phyloP scores from a whole-genome alignment of 768 basidiomycete genomes.

The Lactarius akahatsu region DNA sequence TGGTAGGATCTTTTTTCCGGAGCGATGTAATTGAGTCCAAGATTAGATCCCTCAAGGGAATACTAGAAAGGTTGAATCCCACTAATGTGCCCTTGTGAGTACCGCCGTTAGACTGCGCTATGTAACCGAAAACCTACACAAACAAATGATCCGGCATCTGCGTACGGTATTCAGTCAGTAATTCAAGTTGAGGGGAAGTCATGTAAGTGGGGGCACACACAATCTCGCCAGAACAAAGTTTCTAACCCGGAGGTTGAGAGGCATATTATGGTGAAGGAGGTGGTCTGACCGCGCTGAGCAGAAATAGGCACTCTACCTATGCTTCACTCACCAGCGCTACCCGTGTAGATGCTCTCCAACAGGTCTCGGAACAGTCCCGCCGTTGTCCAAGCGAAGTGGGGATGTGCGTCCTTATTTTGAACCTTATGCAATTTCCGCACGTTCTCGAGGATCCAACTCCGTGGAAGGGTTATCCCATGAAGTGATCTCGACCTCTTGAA shows the following conservation, averaged over 20 bases:
- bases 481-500: background rate
- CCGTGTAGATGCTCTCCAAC: slow-evolving; percentile 26
- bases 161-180: background rate
- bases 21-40: slow-evolving; percentile 16
- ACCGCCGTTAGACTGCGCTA: background rate
- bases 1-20: slow-evolving; percentile 8
- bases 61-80: slow-evolving; percentile 3
- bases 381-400: background rate
- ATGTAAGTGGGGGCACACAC: slow-evolving; percentile 6
- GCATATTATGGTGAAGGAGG: slow-evolving; percentile 11
- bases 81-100: slow-evolving; percentile 8
- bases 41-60: background rate
- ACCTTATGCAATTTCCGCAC: slow-evolving; percentile 13
- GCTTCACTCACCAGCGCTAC: slow-evolving; percentile 9
- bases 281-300: slow-evolving; percentile 6
- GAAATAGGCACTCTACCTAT: background rate
- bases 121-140: slow-evolving; percentile 8
- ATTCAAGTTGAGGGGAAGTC: background rate
- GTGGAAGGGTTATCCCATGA: slow-evolving; percentile 24
- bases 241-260: slow-evolving; percentile 7
- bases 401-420: slow-evolving; percentile 8
- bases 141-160: slow-evolving; percentile 19
- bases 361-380: slow-evolving; percentile 17
- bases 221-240: slow-evolving; percentile 18
- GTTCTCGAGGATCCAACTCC: slow-evolving; percentile 29